Base-by-base conservation (phyloP, 1,284 basidiomycete genomes). In the Wolfiporia cocos region DNA sequence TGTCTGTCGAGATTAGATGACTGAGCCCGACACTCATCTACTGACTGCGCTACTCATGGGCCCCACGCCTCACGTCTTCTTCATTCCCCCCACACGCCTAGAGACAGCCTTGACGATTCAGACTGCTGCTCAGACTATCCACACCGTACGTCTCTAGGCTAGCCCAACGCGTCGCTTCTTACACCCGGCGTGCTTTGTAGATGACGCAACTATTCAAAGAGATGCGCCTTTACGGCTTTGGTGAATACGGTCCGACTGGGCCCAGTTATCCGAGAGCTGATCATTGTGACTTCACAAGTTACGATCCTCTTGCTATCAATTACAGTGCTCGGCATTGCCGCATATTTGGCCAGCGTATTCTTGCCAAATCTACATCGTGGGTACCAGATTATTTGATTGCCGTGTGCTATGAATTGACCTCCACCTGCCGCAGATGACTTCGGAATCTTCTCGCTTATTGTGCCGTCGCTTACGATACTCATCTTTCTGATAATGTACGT, bases 311-410 rank as follows among this genome's bases (percentile, higher is more conserved):
- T 80, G 44, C 66, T 83, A 39, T 73, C 80, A 33, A 79, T 65
- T n/a, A 69, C 73, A 22, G 79, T 86, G 19, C 70, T 88, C 4
- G 86, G 86, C 6, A 60, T 88, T 28, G 65, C 77, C 4, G 76
- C 73, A 5, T 76, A 85, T 58, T 76, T 86, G 53, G 81, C 77
- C 1, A 69, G 49, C 42, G 57, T 81, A 31, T 88, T 87, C 59
- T 64, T 86, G 29, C 81, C 81, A 1, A 61, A 70, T 39, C 58
- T 80, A 20, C 76, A 81, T 56, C 68, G 85, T 86, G 53, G 42
- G 75, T 67, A 4, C 33, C 35, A 15, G 36, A 12, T 18, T 22
- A 12, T 36, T 26, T 35, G 37, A 30, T 37, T 29, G 33, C 31
- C 36, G 15, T 35, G 32, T 21, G 24, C 35, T 39, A 24, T 18